A percentile compares a stretch with the other conserved stretches of the same genome.
These are phyloP conservation scores for Pyricularia grisea DNA, from an alignment of 2,329 filamentous ascomycete genomes.

Conservation along the genomic window DNA sequence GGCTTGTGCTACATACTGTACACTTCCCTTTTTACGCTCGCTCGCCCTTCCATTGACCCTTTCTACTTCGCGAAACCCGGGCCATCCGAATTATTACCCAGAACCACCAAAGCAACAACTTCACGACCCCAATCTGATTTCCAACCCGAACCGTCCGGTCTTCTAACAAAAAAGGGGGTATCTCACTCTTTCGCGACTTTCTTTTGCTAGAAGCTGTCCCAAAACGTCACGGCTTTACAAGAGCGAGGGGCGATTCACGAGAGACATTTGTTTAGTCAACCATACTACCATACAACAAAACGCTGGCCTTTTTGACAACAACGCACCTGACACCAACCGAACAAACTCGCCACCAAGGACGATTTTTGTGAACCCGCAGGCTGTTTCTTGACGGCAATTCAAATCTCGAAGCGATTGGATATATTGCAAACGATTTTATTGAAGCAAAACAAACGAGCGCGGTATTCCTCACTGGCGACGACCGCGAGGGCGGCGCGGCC, in stretches of 20 bases:
- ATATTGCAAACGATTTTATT: not conserved
- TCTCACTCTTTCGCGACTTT: not conserved
- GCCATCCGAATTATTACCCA: constrained; percentile 2
- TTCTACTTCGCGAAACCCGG: constrained; percentile 2
- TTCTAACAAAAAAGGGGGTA: not conserved
- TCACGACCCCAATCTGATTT: constrained; percentile 1
- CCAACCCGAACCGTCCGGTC: not conserved
- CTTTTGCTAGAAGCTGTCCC: not conserved
- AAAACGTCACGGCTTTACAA: not conserved
- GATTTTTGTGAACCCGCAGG: not conserved
- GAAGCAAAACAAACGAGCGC: not conserved
- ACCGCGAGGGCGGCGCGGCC: constrained; percentile 6
- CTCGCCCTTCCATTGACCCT: constrained; percentile 3
- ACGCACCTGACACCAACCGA: not conserved
- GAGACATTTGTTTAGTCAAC: not conserved
- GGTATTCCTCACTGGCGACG: not conserved
- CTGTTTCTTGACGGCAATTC: not conserved
- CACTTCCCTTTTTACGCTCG: constrained; percentile 1
- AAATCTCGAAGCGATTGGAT: not conserved
- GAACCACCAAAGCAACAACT: not conserved
- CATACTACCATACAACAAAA: not conserved
- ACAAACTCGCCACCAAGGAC: not conserved
- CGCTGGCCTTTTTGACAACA: not conserved
- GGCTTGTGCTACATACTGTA: not conserved
- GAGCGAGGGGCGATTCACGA: not conserved